Evolutionary conservation across 192 early-diverging fungal genomes (phyloP).

Genomic region (Borealophlyctis nickersoniae): DNA sequence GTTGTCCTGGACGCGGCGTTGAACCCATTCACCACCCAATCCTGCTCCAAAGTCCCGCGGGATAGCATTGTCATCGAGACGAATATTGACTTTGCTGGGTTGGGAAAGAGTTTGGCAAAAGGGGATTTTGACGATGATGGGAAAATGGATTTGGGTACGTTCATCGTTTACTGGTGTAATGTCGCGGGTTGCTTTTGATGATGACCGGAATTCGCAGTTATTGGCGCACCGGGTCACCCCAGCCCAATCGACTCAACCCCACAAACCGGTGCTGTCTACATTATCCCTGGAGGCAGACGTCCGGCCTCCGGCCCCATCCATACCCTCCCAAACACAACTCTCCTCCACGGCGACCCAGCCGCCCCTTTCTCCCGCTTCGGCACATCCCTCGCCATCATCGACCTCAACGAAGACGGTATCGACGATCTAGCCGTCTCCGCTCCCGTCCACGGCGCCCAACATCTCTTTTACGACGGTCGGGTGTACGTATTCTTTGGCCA

Average conservation of each 20-base stretch:
- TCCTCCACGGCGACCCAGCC: not conserved
- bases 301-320: not conserved
- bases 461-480: conserved; percentile 42
- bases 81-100: conserved; percentile 42
- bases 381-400: conserved; percentile 69
- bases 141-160: conserved; percentile 46
- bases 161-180: no score
- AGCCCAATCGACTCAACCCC: no score
- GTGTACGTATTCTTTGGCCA: conserved; percentile 71
- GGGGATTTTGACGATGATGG: conserved; percentile 76
- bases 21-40: not conserved
- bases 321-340: not conserved
- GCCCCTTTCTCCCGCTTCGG: conserved; percentile 59
- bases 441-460: conserved; percentile 43
- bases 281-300: conserved; percentile 1
- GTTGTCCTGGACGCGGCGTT: not conserved
- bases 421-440: conserved; percentile 79
- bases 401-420: conserved; percentile 81
- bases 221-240: conserved; percentile 39
- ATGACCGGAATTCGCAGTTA: no score
- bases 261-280: conserved; percentile 32
- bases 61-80: conserved; percentile 2
- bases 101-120: conserved; percentile 60
- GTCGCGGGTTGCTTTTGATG: no score
- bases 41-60: not conserved